Evolutionary conservation across 2,329 filamentous ascomycete species (phyloP), one percentile per base, ranked within the genome.

Genomic region (Tolypocladium capitatum): DNA sequence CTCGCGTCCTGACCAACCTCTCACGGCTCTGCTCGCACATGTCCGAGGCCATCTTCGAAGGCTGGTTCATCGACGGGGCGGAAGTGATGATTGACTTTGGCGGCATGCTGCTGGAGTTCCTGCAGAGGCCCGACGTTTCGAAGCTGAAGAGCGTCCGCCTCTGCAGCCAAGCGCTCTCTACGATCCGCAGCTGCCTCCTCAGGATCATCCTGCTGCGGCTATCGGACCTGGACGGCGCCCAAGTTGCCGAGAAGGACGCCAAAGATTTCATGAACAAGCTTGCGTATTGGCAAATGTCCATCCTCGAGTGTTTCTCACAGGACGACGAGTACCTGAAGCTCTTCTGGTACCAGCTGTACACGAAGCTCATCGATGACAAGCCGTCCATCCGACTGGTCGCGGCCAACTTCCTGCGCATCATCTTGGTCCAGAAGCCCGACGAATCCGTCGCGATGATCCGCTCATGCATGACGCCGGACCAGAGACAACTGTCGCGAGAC

Each of bases 261-360:
- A 74, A 84, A 27, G 70, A 75, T 1, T 88, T 94, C 49, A 78
- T 98, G 64, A 77, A 86, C 50, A 91, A 89, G 60, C 79, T 98
- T 57, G 80, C 87, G 0, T 97, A 96, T 63, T 98, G 92, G 92
- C 92, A 97, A 62, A 89, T 87, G 20, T 86, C 95, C 18, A 80
- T 98, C 16, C 71, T 98, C 16, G 83, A 82, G 2, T 80, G 83
- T 4, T 80, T 92, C 16, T 84, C 86, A 3, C 73, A 78, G 7
- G 88, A 95, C 41, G 80, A 86, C n/a, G 82, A 87, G 10, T 86
- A 86, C 58, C 76, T 96, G 58, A 84, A 84, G 53, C 74, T 96
- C 32, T 78, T 97, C 38, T 96, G 89, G 73, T 97, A 95, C 58
- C 80, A 96, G 51, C 78, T 98, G 3, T 98, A 97, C 62, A 82